These are phyloP conservation scores for Phytopythium sindhum DNA, from an alignment of 352 stramenopile genomes.

Conservation along the genomic window DNA sequence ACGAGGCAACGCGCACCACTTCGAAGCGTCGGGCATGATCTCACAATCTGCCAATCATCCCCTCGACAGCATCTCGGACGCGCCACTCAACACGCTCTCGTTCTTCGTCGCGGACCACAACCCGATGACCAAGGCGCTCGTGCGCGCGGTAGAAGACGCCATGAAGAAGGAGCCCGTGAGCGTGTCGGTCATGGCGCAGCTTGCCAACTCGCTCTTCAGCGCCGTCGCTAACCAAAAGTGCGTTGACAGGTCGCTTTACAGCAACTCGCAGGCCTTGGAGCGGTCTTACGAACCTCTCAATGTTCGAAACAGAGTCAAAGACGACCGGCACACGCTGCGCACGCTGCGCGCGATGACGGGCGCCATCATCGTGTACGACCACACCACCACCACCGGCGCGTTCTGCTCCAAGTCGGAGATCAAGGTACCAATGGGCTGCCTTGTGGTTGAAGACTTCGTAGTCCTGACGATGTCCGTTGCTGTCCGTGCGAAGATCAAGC, in stretches of 20 bases:
- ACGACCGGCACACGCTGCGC: constrained; percentile 36
- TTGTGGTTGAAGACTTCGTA: too few relatives aligned
- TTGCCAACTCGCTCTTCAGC: constrained; percentile 46
- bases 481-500: constrained; percentile 48
- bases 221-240: constrained; percentile 23
- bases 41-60: not conserved
- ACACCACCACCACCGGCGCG: constrained; percentile 36
- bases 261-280: not conserved
- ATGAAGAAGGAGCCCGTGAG: constrained; percentile 32
- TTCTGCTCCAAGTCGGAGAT: constrained; percentile 56
- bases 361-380: constrained; percentile 59
- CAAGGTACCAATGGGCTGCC: constrained; percentile 26
- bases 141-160: constrained; percentile 34
- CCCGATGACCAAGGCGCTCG: constrained; percentile 55
- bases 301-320: constrained; percentile 14
- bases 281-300: not conserved
- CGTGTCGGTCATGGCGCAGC: constrained; percentile 30
- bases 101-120: constrained; percentile 62
- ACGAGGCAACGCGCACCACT: not conserved
- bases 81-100: constrained; percentile 45
- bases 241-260: not conserved
- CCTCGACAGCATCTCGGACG: constrained; percentile 14
- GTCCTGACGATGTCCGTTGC: not conserved
- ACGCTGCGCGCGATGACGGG: constrained; percentile 51
- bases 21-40: not conserved